A percentile compares a stretch with the other conserved stretches of the same genome.
phyloP scores from a whole-genome alignment of 2,329 filamentous ascomycete genomes.

The Neopestalotiopsis sp. region DNA sequence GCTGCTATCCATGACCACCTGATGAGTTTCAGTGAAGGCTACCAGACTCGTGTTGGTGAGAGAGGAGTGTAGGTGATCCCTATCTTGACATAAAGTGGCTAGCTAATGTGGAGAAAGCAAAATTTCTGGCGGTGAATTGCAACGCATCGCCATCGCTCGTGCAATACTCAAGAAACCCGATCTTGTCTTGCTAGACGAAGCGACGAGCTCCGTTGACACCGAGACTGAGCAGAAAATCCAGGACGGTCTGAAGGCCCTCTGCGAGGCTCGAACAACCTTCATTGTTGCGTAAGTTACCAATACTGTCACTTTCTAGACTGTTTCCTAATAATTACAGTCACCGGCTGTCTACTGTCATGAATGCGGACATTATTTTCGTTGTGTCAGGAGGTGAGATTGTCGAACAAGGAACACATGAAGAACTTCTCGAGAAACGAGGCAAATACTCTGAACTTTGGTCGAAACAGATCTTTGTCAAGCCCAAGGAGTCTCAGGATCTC shows the following conservation, averaged over 20 bases:
- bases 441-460: slow-evolving; percentile 70
- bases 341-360: slow-evolving; percentile 73
- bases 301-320: not conserved
- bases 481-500: slow-evolving; percentile 45
- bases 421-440: slow-evolving; percentile 61
- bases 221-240: slow-evolving; percentile 72
- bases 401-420: slow-evolving; percentile 67
- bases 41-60: slow-evolving; percentile 58
- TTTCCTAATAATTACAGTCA: slow-evolving; percentile 50
- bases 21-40: slow-evolving; percentile 56
- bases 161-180: slow-evolving; percentile 76
- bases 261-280: slow-evolving; percentile 67
- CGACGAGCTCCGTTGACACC: slow-evolving; percentile 77
- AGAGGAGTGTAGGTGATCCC: slow-evolving; percentile 47
- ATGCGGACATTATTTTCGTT: slow-evolving; percentile 71
- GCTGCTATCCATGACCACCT: slow-evolving; percentile 62
- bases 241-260: slow-evolving; percentile 61
- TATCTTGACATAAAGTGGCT: not conserved
- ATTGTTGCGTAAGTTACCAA: slow-evolving; percentile 61
- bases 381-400: slow-evolving; percentile 65
- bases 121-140: slow-evolving; percentile 70
- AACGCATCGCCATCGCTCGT: slow-evolving; percentile 71
- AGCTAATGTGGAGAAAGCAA: slow-evolving; percentile 45
- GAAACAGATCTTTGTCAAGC: slow-evolving; percentile 61
- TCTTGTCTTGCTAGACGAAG: slow-evolving; percentile 79